These are phyloP conservation scores for Irpex sp. DNA, from an alignment of 1,284 basidiomycete species.

Conservation along the genomic window DNA sequence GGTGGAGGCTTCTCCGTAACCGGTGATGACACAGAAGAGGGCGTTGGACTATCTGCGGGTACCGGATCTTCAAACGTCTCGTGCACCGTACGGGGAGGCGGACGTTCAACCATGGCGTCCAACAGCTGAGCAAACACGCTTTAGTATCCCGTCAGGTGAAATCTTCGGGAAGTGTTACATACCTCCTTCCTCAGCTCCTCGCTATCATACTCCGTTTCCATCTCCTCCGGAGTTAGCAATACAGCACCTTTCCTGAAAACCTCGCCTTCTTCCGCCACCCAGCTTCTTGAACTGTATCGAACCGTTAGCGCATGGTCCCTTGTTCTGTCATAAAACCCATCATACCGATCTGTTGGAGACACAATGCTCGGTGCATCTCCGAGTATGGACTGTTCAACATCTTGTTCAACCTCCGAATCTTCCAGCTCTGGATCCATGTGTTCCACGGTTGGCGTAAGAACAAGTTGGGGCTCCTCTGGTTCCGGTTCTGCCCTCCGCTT, in stretches of 20 bases:
- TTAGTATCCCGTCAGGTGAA: not conserved
- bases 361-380: slow-evolving; percentile 31
- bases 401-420: slow-evolving; percentile 59
- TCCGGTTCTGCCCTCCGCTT: slow-evolving; percentile 67
- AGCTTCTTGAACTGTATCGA: slow-evolving; percentile 56
- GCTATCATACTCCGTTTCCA: slow-evolving; percentile 82
- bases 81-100: slow-evolving; percentile 52
- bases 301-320: not conserved
- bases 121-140: slow-evolving; percentile 35
- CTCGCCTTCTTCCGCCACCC: slow-evolving; percentile 89
- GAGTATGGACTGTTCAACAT: slow-evolving; percentile 29
- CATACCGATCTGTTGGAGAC: slow-evolving; percentile 61
- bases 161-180: slow-evolving; percentile 20
- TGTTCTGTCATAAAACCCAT: slow-evolving; percentile 3
- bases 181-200: slow-evolving; percentile 84
- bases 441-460: slow-evolving; percentile 60
- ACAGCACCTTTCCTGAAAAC: slow-evolving; percentile 87
- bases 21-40: slow-evolving; percentile 20
- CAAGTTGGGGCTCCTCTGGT: slow-evolving; percentile 61
- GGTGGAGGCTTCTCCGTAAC: slow-evolving; percentile 39
- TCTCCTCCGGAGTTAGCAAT: slow-evolving; percentile 77
- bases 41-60: slow-evolving; percentile 12
- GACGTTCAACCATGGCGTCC: slow-evolving; percentile 61
- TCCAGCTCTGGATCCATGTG: slow-evolving; percentile 47
- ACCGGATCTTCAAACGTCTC: slow-evolving; percentile 51